Evolutionary conservation across 306 rosid genomes (phyloP), one percentile per base, ranked within the genome.

Genomic region (Acmispon strigosus): DNA sequence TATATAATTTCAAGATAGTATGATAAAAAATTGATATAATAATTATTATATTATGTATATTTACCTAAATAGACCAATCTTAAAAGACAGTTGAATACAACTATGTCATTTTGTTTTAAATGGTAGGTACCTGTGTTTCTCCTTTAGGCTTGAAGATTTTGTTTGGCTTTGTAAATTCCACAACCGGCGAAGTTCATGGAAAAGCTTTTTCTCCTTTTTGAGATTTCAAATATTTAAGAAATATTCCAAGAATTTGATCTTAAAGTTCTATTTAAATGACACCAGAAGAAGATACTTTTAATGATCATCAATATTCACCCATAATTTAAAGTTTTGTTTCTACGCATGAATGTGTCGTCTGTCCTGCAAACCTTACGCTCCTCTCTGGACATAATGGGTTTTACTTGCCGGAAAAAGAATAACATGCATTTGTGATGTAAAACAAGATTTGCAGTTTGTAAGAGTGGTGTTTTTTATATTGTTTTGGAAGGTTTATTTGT

Each of bases 201-300:
- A 68, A 74, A 22, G 62, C 24, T 51, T 29, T 60, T 53, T 6
- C 55, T 52, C 43, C 62, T 43, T 60, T 66, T 60, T 66, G 51
- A 45, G 53, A 53, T 66, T 49, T 72, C 51, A 58, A 41, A 41
- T 27, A 55, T 66, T 39, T 17, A 51, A 18, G 10, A 36, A 53
- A 42, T 53, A 10, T 69, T 44, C 16, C 36, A 44, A 54, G 14
- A 50, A 57, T 24, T 77, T 62, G 47, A 34, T 19, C 24, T 70
- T 37, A 15, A n/a, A 52, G 66, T 61, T 55, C 77, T 32, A 62
- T 49, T 19, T 45, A 70, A 60, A 32, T 53, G 50, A 34, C 24
- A 24, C 45, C 27, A 43, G 17, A 62, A 53, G 37, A n/a, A 44
- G 37, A 47, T 39, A 17, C 22, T 51, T 43, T 51, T 39, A 20